Evolutionary conservation across 306 rosid species (phyloP).

Genomic region (Prunus mume): DNA sequence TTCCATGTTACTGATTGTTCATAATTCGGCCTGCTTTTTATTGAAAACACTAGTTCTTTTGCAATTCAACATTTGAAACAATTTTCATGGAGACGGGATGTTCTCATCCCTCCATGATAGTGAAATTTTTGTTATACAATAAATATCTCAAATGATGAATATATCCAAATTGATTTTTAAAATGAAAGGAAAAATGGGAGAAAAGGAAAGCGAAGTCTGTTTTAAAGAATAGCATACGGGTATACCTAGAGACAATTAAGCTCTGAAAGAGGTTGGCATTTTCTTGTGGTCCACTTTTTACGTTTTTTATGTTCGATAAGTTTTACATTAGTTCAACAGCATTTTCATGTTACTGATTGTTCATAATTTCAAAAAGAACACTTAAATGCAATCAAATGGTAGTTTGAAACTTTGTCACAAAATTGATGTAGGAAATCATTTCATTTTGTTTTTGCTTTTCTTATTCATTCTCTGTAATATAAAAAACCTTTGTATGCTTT

Average conservation of each 20-base stretch:
- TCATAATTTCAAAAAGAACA: neutral
- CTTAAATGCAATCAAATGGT: neutral
- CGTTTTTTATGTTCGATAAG: neutral
- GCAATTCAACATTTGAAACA: neutral
- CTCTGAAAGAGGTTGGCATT: neutral
- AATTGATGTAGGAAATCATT: neutral
- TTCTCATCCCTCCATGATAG: neutral
- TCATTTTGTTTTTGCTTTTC: neutral
- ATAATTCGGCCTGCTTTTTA: neutral
- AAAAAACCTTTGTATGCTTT: constrained; percentile 13
- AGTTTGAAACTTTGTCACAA: neutral
- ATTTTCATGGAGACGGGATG: neutral
- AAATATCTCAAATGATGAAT: neutral
- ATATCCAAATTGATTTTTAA: neutral
- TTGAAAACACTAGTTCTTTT: neutral
- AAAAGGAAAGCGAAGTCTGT: neutral
- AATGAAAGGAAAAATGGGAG: neutral
- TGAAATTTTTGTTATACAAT: neutral
- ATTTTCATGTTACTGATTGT: neutral
- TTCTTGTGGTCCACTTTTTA: neutral
- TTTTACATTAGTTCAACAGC: neutral
- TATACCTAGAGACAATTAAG: neutral
- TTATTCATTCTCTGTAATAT: constrained; percentile 6
- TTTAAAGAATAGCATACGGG: neutral
- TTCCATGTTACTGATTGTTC: neutral